phyloP scores from a whole-genome alignment of 257 asterid genomes.

The Fraxinus americana region DNA sequence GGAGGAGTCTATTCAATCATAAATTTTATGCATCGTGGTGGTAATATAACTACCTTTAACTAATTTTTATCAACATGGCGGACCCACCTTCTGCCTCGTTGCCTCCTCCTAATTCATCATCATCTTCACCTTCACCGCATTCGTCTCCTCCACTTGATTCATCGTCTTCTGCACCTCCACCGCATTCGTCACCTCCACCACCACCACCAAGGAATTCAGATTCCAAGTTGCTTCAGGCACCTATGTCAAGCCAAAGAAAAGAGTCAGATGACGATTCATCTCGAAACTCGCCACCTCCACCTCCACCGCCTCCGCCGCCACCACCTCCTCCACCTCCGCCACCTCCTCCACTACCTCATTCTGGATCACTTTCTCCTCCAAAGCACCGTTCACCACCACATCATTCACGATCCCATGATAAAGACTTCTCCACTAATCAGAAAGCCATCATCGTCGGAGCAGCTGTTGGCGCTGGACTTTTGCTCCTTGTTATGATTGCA shows the following conservation, averaged over 20 bases:
- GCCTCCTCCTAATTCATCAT: background rate
- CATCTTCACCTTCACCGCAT: background rate
- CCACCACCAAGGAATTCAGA: background rate
- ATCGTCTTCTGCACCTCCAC: background rate
- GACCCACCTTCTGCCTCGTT: background rate
- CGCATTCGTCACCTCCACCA: background rate
- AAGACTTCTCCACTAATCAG: slow-evolving; percentile 23
- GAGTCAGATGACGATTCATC: background rate
- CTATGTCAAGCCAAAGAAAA: background rate
- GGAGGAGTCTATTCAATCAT: background rate
- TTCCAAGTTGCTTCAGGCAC: background rate
- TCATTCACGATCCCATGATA: background rate
- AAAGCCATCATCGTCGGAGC: slow-evolving; percentile 51
- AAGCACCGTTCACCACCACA: slow-evolving; percentile 25
- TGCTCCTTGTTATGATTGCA: slow-evolving; percentile 47
- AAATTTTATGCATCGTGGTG: background rate
- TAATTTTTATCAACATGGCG: background rate
- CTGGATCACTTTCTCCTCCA: slow-evolving; percentile 33
- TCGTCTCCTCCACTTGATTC: slow-evolving; percentile 22
- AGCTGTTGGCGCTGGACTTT: slow-evolving; percentile 57
- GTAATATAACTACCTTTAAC: background rate
- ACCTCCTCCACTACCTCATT: slow-evolving; percentile 27
- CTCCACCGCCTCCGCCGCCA: slow-evolving; percentile 25
- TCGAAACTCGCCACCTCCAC: slow-evolving; percentile 24
- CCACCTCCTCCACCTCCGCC: slow-evolving; percentile 27